Base-by-base conservation (phyloP, 1,284 basidiomycete genomes). In the Mrakiaceae sp. region DNA sequence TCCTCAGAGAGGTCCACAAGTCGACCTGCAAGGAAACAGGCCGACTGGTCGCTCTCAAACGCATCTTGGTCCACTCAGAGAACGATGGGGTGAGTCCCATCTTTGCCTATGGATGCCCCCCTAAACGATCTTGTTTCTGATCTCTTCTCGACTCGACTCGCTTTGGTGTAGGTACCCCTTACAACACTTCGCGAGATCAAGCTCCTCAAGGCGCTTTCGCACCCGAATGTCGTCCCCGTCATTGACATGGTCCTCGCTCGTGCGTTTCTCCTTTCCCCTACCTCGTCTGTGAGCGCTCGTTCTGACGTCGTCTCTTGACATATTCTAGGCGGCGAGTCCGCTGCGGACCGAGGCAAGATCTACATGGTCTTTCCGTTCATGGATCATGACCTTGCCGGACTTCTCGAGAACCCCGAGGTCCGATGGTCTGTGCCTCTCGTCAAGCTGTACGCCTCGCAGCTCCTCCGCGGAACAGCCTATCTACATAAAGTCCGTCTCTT, bases 341-440 rank as follows among this genome's bases (percentile, higher is more conserved):
- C 10, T 7, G 46, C n/a, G 7, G 43, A 44, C 72, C 76, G 51
- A 55, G 81, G 92, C 58, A 80, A 80, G 60, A 79, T 82, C 16
- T 97, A 90, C 77, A 97, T 98, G 94, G 94, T 98, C 47, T 98
- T 98, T 73, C 95, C 95, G 0, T 98, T 96, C 77, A 97, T 98
- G 93, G 95, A 98, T 72, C 96, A 99, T 73, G 95, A 99, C 77
- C 83, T 99, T 40, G 93, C 94, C 10, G 96, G 96, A 2, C 77
- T 98, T 60, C 78, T 98, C 62, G 89, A 94, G 75, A 96, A 96
- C 73, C 87, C 88, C 62, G 83, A 87, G 51, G 90, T 92, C 67
- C 86, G 87, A 70, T 79, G 90, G 12, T 81, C 82, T 58, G 85
- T 86, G 48, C 90, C 87, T 70, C 84, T 90, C 67, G 92, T 97